Conservation (phyloP, 208 protist genomes). For the Wallacemonas sp. region DNA sequence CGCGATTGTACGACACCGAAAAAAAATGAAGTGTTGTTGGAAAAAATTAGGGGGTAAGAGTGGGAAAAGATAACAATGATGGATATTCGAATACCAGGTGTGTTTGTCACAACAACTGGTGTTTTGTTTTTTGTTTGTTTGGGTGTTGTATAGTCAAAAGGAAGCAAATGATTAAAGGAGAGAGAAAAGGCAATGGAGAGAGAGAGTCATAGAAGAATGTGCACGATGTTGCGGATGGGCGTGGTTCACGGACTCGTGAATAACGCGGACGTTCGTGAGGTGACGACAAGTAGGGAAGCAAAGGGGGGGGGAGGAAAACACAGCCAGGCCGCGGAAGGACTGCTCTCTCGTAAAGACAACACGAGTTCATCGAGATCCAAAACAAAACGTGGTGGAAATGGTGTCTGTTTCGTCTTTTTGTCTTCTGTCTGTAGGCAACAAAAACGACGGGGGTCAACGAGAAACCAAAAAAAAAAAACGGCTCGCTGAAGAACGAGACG, state of each 20-base stretch:
- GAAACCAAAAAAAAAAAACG: neutral
- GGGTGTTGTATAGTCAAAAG: neutral
- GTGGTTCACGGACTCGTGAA: too few species aligned
- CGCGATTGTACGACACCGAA: too few species aligned
- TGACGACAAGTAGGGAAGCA: neutral
- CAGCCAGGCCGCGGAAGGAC: neutral
- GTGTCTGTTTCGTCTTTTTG: too few species aligned
- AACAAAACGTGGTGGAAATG: too few species aligned
- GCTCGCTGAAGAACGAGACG: neutral
- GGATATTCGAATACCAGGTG: neutral
- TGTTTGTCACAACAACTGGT: conserved; percentile 16
- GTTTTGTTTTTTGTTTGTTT: neutral
- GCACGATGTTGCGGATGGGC: neutral
- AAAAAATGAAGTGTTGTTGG: too few species aligned
- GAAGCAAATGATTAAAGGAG: conserved; percentile 10
- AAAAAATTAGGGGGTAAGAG: neutral
- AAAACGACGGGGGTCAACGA: too few species aligned
- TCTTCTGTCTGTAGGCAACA: too few species aligned
- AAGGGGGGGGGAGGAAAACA: conserved; percentile 3
- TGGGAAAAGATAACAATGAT: neutral
- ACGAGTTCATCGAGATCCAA: too few species aligned
- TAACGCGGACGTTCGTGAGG: neutral
- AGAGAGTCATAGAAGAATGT: neutral
- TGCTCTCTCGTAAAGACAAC: too few species aligned
- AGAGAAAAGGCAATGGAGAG: conserved; percentile 7